phyloP scores from a whole-genome alignment of 2,329 filamentous ascomycete genomes.

The Helminthosporium solani region DNA sequence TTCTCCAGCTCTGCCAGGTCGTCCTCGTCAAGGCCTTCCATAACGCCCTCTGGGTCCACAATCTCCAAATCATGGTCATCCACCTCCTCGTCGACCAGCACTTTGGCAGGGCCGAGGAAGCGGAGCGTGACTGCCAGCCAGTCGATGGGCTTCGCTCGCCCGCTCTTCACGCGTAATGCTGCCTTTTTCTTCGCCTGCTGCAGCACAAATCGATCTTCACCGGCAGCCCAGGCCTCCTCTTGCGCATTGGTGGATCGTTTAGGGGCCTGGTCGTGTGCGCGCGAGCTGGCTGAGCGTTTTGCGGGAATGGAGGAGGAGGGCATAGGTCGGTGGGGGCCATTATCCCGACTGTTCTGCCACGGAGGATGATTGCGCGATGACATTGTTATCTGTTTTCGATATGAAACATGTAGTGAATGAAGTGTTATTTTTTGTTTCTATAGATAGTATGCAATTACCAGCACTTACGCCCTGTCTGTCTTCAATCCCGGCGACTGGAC shows the following conservation, averaged over 20 bases:
- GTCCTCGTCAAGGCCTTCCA: slow-evolving; percentile 67
- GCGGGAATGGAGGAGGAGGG: slow-evolving; percentile 39
- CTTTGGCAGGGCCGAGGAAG: slow-evolving; percentile 80
- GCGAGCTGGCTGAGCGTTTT: slow-evolving; percentile 48
- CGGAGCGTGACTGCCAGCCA: slow-evolving; percentile 88
- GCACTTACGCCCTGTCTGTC: no score
- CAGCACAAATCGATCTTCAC: slow-evolving; percentile 93
- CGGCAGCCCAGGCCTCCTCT: slow-evolving; percentile 73
- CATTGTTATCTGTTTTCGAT: no score
- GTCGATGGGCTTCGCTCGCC: slow-evolving; percentile 88
- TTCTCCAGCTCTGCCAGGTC: slow-evolving; percentile 75
- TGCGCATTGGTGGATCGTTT: slow-evolving; percentile 50
- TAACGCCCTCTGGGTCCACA: slow-evolving; percentile 75
- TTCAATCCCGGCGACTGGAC: no score
- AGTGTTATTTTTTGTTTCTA: no score
- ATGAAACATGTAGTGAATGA: no score
- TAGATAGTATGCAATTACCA: no score
- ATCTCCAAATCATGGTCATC: slow-evolving; percentile 75
- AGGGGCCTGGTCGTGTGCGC: slow-evolving; percentile 38
- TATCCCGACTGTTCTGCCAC: slow-evolving; percentile 31
- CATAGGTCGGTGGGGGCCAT: slow-evolving; percentile 21
- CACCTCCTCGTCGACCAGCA: slow-evolving; percentile 76
- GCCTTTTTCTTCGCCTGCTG: slow-evolving; percentile 98
- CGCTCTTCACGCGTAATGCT: slow-evolving; percentile 87
- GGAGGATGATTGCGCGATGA: slow-evolving; percentile 36